Percentiles rank a stretch among this genome's conserved stretches.
Evolutionary conservation across 805 yeast species (phyloP).

Genomic region (Lipomyces orientalis): DNA sequence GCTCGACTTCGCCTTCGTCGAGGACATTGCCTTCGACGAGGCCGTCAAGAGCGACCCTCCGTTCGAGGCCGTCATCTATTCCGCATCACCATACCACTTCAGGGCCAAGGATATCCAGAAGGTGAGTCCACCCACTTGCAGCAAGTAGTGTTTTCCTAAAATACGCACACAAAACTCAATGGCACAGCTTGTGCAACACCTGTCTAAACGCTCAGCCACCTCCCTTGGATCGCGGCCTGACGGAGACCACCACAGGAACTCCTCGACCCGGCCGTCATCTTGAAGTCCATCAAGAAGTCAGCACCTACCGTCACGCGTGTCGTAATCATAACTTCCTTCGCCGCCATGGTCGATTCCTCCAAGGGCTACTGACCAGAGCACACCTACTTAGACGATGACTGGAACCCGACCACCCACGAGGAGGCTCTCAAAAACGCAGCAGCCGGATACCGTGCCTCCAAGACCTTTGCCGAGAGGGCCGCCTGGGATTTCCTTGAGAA

Average conservation of each 20-base stretch:
- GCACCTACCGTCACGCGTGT: conserved; percentile 52
- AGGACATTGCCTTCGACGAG: conserved; percentile 18
- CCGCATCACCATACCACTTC: conserved; percentile 25
- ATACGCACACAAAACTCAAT: too few species aligned
- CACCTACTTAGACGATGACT: too few species aligned
- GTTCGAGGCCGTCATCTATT: conserved; percentile 5
- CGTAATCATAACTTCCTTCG: conserved; percentile 56
- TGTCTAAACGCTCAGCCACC: too few species aligned
- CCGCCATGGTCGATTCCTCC: conserved; percentile 42
- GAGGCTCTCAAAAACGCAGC: not conserved
- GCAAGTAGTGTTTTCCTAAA: conserved; percentile 13
- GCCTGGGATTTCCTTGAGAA: conserved; percentile 59
- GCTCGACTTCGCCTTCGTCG: conserved; percentile 11
- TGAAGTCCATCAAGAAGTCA: conserved; percentile 48
- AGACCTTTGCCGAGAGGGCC: conserved; percentile 44
- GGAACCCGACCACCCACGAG: too few species aligned
- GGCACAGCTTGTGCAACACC: too few species aligned
- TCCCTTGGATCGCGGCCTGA: too few species aligned
- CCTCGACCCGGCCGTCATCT: conserved; percentile 54
- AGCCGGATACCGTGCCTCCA: conserved; percentile 40
- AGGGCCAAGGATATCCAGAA: conserved; percentile 42
- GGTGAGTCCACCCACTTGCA: conserved; percentile 23
- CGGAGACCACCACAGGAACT: conserved; percentile 42
- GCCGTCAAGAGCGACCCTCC: conserved; percentile 8
- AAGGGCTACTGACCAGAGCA: too few species aligned